Conservation (phyloP, 2,329 filamentous ascomycete genomes). For the Trichoderma harzianum region DNA sequence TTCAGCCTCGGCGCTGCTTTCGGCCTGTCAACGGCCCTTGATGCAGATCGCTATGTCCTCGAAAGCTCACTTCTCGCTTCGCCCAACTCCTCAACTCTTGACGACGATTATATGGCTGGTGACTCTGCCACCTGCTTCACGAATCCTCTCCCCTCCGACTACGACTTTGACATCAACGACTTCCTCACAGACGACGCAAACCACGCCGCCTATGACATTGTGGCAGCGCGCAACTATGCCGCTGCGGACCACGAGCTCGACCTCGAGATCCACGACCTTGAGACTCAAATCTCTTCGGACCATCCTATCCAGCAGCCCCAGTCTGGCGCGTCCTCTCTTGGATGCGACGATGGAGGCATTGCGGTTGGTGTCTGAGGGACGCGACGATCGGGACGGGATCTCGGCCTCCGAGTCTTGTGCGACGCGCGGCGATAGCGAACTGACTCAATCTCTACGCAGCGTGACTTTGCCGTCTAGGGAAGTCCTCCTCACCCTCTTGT, state of each 20-base stretch:
- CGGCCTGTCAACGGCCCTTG: slow-evolving; percentile 64
- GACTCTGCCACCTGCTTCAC: slow-evolving; percentile 51
- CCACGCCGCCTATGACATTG: slow-evolving; percentile 44
- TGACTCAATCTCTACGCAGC: slow-evolving; percentile 37
- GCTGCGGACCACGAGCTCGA: slow-evolving; percentile 52
- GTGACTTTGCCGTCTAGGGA: slow-evolving; percentile 45
- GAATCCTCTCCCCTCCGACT: slow-evolving; percentile 31
- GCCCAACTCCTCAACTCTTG: slow-evolving; percentile 63
- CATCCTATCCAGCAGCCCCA: slow-evolving; percentile 71
- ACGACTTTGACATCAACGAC: slow-evolving; percentile 52
- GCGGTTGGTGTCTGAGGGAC: slow-evolving; percentile 65
- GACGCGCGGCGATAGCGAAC: slow-evolving; percentile 37
- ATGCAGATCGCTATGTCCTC: slow-evolving; percentile 72
- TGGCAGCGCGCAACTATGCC: slow-evolving; percentile 49
- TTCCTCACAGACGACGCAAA: slow-evolving; percentile 54
- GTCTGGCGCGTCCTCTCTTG: slow-evolving; percentile 68
- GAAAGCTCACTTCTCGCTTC: slow-evolving; percentile 73
- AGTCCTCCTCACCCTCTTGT: slow-evolving; percentile 46
- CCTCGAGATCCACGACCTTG: slow-evolving; percentile 54
- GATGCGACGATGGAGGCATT: slow-evolving; percentile 72
- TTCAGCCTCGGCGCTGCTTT: slow-evolving; percentile 68
- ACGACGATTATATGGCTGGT: slow-evolving; percentile 65
- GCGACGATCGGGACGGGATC: slow-evolving; percentile 44
- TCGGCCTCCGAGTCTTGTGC: slow-evolving; percentile 32
- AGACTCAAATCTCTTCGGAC: slow-evolving; percentile 60